phyloP scores from a whole-genome alignment of 192 early-diverging fungal species.

The Mortierella claussenii region DNA sequence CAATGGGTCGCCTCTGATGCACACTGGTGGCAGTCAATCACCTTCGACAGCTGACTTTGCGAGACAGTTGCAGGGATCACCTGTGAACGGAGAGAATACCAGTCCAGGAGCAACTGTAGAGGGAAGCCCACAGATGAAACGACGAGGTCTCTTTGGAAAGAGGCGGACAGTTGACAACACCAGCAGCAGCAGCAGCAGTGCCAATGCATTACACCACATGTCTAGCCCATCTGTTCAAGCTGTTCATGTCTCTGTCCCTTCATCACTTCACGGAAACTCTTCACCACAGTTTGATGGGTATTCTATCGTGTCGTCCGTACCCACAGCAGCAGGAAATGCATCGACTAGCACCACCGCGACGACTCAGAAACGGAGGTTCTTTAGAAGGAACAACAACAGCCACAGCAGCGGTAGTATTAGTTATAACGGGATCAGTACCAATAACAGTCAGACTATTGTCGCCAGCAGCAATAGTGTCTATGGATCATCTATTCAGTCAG shows the following conservation, averaged over 20 bases:
- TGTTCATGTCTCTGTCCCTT: not conserved
- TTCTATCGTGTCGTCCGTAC: not conserved
- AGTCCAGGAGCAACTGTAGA: not conserved
- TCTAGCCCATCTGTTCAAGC: slow-evolving; percentile 3
- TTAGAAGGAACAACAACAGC: slow-evolving; percentile 7
- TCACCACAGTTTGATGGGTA: not conserved
- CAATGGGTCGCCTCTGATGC: no score
- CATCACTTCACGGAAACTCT: slow-evolving; percentile 4
- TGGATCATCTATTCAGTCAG: not conserved
- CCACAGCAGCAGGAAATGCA: not conserved
- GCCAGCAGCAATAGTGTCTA: not conserved
- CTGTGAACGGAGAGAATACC: not conserved
- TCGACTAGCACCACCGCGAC: not conserved
- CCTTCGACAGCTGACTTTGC: slow-evolving; percentile 7
- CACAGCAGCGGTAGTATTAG: not conserved
- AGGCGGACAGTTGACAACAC: slow-evolving; percentile 11
- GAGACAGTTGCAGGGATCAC: not conserved
- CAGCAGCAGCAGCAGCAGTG: no score
- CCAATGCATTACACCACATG: no score
- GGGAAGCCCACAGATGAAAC: slow-evolving; percentile 35
- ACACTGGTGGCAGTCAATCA: not conserved
- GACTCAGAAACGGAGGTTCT: slow-evolving; percentile 6
- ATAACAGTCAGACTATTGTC: slow-evolving; percentile 17
- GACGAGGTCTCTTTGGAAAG: slow-evolving; percentile 48
- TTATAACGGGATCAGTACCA: not conserved